Base-by-base conservation (phyloP, 176 grass and related monocot species). In the Saccharum spontaneum region DNA sequence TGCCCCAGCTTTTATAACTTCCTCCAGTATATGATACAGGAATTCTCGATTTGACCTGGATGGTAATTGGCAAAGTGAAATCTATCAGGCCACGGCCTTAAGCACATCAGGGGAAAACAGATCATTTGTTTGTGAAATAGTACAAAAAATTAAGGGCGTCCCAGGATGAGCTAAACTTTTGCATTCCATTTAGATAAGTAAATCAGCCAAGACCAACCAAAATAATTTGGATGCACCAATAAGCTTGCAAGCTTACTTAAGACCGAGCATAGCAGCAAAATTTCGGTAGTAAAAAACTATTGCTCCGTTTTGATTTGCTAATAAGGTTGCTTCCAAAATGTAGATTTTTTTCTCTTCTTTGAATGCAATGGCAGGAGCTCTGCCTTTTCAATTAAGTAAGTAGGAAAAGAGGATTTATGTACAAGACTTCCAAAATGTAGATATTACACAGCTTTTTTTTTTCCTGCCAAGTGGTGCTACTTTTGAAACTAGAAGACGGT, bases 1-100 rank as follows among this genome's bases (percentile, higher is more conserved):
- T 59, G 94, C 97, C 61, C 97, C 97, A 6, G 97, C 97, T 79
- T 96, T 96, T 84, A 99, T 96, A 66, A 96, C 94, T 89, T 99
- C 97, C 79, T 79, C 97, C 18, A 99, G 86, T 65, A 99, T 89
- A 86, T 86, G 90, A 89, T 99, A 99, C 46, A 99, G 78, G 81
- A 96, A 94, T n/a, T 91, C 93, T 49, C 94, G 76, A 18, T 96
- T 92, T 22, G 91, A 96, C 84, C 97, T 99, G 88, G 36, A 86
- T 62, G n/a, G 1, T 4, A 61, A 61, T 61, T 24, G 65, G 44
- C 13, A 80, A 71, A 75, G 31, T 6, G 31, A 89, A 89, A 80
- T 24, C 4, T 74, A 23, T 73, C 12, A 87, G 61, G 18, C 18
- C 23, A 23, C 45, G 49, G 48, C 1, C 67, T 59, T 82, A 43